Evolutionary conservation across 352 stramenopile species (phyloP).

Genomic region (Globisporangium ultimum): DNA sequence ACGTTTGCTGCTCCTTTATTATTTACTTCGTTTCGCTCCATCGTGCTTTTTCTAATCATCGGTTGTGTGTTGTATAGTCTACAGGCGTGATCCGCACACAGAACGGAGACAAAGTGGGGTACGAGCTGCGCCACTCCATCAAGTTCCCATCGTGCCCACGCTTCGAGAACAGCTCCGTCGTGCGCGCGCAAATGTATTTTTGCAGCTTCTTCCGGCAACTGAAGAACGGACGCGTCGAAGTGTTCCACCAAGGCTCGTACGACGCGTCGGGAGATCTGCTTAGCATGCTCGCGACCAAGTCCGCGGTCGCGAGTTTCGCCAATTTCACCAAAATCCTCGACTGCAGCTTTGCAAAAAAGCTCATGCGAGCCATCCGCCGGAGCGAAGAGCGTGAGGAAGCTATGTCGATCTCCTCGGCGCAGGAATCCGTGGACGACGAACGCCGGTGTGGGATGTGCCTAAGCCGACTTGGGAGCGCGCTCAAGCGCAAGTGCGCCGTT

Average conservation of each 20-base stretch:
- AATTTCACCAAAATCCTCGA: slow-evolving; percentile 37
- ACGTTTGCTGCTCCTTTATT: slow-evolving; percentile 2
- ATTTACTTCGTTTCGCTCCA: too few relatives aligned
- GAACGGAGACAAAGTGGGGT: slow-evolving; percentile 35
- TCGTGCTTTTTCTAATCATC: too few relatives aligned
- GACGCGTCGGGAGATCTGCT: slow-evolving; percentile 46
- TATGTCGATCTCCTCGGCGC: slow-evolving; percentile 28
- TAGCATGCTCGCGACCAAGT: slow-evolving; percentile 40
- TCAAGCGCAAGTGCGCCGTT: slow-evolving; percentile 43
- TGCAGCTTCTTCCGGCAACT: slow-evolving; percentile 71
- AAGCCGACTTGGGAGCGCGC: slow-evolving; percentile 14
- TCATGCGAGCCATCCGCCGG: slow-evolving; percentile 37
- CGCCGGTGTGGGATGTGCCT: slow-evolving; percentile 55
- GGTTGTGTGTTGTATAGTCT: slow-evolving; percentile 8
- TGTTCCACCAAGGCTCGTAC: slow-evolving; percentile 65
- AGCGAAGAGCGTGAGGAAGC: slow-evolving; percentile 23
- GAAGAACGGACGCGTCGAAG: slow-evolving; percentile 43
- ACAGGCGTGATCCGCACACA: slow-evolving; percentile 26
- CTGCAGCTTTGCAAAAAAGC: slow-evolving; percentile 58
- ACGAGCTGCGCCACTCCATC: slow-evolving; percentile 56
- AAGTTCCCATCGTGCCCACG: slow-evolving; percentile 46
- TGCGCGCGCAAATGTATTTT: slow-evolving; percentile 61
- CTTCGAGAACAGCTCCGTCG: slow-evolving; percentile 46
- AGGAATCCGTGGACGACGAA: slow-evolving; percentile 29
- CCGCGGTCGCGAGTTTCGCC: slow-evolving; percentile 37